These are phyloP conservation scores for Amyloporia xantha DNA, from an alignment of 768 basidiomycete species.

Conservation along the genomic window DNA sequence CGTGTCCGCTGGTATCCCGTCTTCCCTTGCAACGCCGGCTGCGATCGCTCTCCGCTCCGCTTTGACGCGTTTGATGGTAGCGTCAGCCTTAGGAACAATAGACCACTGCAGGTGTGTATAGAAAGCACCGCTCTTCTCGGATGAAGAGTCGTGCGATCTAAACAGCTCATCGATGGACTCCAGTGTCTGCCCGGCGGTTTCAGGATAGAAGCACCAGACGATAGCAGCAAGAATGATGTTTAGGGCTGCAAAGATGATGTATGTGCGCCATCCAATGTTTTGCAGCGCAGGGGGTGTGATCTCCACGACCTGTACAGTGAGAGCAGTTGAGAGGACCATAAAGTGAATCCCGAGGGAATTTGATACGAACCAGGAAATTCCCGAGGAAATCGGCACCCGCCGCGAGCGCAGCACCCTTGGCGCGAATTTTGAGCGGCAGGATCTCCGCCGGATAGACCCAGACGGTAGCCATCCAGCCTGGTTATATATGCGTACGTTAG, in stretches of 20 bases:
- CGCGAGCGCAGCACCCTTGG: constrained; percentile 7
- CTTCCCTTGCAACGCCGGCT: neutral
- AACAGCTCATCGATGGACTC: constrained; percentile 8
- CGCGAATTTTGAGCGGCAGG: constrained; percentile 8
- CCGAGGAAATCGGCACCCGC: constrained; percentile 8
- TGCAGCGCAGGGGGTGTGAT: constrained; percentile 37
- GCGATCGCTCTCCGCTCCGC: neutral
- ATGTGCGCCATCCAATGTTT: constrained; percentile 38
- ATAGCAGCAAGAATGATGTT: constrained; percentile 39
- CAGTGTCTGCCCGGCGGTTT: constrained; percentile 6
- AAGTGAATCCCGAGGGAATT: too few relatives aligned
- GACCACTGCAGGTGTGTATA: neutral
- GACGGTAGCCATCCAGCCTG: constrained; percentile 9
- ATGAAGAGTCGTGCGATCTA: neutral
- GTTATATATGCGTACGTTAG: neutral
- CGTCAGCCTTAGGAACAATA: neutral
- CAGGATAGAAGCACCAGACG: constrained; percentile 29
- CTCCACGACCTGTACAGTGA: constrained; percentile 25
- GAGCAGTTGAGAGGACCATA: neutral
- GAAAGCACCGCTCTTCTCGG: neutral
- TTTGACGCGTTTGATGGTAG: neutral
- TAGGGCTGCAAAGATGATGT: constrained; percentile 40
- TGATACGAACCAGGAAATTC: constrained; percentile 5
- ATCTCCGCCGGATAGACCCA: constrained; percentile 9
- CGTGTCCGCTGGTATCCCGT: neutral